These are phyloP conservation scores for Dioscorea zingiberensis DNA, from an alignment of 106 monocot genomes.

Conservation along the genomic window DNA sequence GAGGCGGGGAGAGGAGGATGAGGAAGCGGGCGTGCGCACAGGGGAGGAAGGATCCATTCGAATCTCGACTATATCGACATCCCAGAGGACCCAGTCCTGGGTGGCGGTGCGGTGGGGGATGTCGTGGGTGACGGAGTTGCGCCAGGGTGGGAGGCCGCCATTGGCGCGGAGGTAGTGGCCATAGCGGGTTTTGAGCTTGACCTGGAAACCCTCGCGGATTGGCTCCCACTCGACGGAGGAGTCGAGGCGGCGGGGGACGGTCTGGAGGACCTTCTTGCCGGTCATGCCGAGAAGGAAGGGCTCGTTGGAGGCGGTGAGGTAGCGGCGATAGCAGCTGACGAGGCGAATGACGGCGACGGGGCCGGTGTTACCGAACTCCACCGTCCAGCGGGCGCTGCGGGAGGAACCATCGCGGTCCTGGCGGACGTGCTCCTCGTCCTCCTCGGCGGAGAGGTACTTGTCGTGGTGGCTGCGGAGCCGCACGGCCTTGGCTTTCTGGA, in stretches of 20 bases:
- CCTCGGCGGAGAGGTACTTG: constrained; percentile 55
- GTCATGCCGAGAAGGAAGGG: constrained; percentile 80
- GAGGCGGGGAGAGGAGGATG: not conserved
- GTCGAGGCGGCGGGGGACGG: constrained; percentile 48
- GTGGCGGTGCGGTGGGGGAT: constrained; percentile 69
- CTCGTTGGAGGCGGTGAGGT: constrained; percentile 80
- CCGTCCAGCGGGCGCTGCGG: constrained; percentile 22
- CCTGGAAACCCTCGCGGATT: constrained; percentile 52
- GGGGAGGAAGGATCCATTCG: not conserved
- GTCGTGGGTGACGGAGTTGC: constrained; percentile 91
- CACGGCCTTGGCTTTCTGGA: constrained; percentile 39
- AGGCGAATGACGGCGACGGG: constrained; percentile 36
- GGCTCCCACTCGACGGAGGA: constrained; percentile 98
- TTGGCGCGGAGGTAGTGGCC: constrained; percentile 71
- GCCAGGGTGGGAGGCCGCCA: constrained; percentile 75
- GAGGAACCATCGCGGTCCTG: constrained; percentile 40
- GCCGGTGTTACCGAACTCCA: constrained; percentile 23
- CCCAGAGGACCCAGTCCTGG: constrained; percentile 77
- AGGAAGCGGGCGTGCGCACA: not conserved
- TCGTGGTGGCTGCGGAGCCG: constrained; percentile 54
- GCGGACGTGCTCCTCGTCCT: constrained; percentile 47
- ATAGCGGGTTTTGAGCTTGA: constrained; percentile 48
- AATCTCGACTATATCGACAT: constrained; percentile 15
- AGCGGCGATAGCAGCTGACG: constrained; percentile 49
- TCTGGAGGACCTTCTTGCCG: constrained; percentile 74